A percentile compares a stretch with the other conserved stretches of the same genome.
phyloP scores from a whole-genome alignment of 1,284 basidiomycete genomes.

The Pseudozyma sp. region DNA sequence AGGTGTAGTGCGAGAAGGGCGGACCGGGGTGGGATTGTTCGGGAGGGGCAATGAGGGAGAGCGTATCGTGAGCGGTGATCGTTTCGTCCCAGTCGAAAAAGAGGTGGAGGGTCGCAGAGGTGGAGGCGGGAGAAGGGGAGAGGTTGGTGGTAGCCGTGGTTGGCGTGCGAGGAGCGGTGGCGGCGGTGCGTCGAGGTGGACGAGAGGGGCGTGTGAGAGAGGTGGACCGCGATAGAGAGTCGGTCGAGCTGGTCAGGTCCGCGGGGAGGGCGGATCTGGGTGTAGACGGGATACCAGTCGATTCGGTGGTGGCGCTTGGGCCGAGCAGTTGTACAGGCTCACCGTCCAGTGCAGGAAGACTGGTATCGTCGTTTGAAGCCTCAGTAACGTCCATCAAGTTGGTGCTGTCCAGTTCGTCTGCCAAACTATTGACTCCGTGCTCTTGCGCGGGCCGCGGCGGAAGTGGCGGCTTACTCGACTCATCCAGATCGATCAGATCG shows the following conservation, averaged over 20 bases:
- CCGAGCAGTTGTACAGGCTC: conserved; percentile 1
- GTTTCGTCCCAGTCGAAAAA: conserved; percentile 68
- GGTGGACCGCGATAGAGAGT: conserved; percentile 16
- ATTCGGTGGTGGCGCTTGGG: background rate
- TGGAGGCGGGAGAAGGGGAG: background rate
- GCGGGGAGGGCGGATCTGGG: conserved; percentile 5
- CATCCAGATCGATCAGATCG: conserved; percentile 24
- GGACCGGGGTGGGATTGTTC: conserved; percentile 28
- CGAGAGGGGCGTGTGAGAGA: conserved; percentile 32
- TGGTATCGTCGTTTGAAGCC: background rate
- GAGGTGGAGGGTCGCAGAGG: conserved; percentile 20
- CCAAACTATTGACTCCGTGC: conserved; percentile 8
- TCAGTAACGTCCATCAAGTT: background rate
- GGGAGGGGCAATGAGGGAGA: conserved; percentile 57
- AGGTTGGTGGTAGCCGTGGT: background rate
- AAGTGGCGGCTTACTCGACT: conserved; percentile 13
- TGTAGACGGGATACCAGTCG: background rate
- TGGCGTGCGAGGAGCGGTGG: background rate
- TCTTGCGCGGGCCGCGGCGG: conserved; percentile 5
- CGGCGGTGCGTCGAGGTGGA: conserved; percentile 24
- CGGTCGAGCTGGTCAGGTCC: conserved; percentile 3
- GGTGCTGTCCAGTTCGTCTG: conserved; percentile 10
- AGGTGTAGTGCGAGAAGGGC: conserved; percentile 48
- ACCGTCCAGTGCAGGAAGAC: background rate
- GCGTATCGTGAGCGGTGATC: conserved; percentile 61